These are phyloP conservation scores for Tolypocladium endophyticum DNA, from an alignment of 2,329 filamentous ascomycete genomes.

Conservation along the genomic window DNA sequence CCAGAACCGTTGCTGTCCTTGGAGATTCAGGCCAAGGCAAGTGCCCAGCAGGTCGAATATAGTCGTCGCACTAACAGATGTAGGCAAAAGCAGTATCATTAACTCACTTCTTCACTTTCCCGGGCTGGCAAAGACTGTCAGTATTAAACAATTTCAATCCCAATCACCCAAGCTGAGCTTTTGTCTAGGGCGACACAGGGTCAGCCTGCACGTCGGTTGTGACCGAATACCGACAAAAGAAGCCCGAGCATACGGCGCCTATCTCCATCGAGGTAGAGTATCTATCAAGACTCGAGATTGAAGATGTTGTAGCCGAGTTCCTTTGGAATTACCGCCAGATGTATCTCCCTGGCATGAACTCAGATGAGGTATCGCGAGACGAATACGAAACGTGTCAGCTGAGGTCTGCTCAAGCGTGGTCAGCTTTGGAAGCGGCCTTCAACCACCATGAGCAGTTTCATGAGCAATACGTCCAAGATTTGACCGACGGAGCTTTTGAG, in stretches of 20 bases:
- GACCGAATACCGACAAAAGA: conserved; percentile 22
- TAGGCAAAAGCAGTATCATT: conserved; percentile 20
- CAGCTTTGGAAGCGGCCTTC: conserved; percentile 23
- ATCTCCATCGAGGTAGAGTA: conserved; percentile 22
- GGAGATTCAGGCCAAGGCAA: conserved; percentile 13
- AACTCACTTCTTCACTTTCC: conserved; percentile 23
- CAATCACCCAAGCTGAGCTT: too few species aligned
- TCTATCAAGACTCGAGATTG: conserved; percentile 14
- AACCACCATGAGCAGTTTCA: conserved; percentile 15
- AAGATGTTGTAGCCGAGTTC: conserved; percentile 17
- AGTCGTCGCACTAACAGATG: conserved; percentile 1
- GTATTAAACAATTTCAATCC: too few species aligned
- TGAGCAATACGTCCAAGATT: conserved; percentile 11
- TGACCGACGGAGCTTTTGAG: conserved; percentile 14
- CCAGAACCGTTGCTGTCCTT: conserved; percentile 6
- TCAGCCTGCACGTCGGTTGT: conserved; percentile 22
- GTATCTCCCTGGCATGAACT: conserved; percentile 13
- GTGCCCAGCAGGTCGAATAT: too few species aligned
- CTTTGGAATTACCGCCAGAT: conserved; percentile 20
- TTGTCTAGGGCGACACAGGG: conserved; percentile 20
- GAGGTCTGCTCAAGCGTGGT: conserved; percentile 30
- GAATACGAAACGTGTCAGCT: conserved; percentile 15
- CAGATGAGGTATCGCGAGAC: conserved; percentile 7
- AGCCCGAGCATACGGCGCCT: conserved; percentile 9
- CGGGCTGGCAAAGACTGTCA: conserved; percentile 14